Conservation (phyloP, 805 yeast genomes). For the Pichia scutulata region DNA sequence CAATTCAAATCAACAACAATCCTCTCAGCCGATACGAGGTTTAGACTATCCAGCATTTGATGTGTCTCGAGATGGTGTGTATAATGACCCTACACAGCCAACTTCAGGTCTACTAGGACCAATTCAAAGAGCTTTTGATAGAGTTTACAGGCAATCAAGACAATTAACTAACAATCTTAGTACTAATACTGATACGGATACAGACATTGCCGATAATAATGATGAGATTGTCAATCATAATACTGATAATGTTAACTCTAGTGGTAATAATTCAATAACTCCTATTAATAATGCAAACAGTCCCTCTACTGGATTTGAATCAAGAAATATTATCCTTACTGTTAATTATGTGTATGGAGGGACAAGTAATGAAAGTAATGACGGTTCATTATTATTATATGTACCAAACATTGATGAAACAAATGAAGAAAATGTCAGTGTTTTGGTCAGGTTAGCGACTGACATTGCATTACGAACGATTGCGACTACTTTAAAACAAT, state of each 20-base stretch:
- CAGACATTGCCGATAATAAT: neutral
- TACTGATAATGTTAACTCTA: neutral
- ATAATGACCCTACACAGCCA: constrained; percentile 18
- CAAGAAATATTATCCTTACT: constrained; percentile 33
- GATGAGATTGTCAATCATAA: too few relatives aligned
- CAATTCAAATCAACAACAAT: neutral
- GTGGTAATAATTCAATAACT: neutral
- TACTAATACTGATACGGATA: neutral
- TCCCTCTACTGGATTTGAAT: constrained; percentile 12
- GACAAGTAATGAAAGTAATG: constrained; percentile 10
- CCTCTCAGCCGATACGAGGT: constrained; percentile 22
- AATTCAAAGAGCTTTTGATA: constrained; percentile 18
- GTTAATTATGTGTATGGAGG: constrained; percentile 32
- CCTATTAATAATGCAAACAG: neutral
- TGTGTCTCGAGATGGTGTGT: constrained; percentile 27
- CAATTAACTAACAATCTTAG: too few relatives aligned
- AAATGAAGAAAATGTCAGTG: constrained; percentile 53
- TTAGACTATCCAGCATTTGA: constrained; percentile 32
- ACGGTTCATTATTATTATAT: constrained; percentile 55
- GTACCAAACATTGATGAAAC: constrained; percentile 59
- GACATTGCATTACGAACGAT: constrained; percentile 62
- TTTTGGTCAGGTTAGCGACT: constrained; percentile 58
- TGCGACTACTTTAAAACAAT: constrained; percentile 39
- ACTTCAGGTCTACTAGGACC: constrained; percentile 21
- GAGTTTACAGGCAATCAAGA: constrained; percentile 1